Evolutionary conservation across 163 green algal species (phyloP), one percentile per base, ranked within the genome.

Genomic region (Scenedesmus sp.): DNA sequence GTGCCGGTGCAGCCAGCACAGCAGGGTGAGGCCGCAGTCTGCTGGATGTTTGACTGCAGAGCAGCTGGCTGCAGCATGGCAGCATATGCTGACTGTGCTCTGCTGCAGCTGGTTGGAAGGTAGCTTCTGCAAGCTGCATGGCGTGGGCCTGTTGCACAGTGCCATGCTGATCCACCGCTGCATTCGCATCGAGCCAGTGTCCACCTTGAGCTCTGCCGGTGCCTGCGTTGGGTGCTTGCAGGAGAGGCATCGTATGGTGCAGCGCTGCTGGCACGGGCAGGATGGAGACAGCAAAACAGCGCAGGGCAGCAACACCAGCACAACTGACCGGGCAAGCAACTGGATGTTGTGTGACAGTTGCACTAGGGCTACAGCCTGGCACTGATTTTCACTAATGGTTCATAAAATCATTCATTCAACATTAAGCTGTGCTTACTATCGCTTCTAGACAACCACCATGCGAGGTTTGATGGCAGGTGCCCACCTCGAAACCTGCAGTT

Each of bases 241-340:
- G 94, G 93, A 3, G 97, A 99, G 81, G 97, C 97, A 2, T 95
- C 95, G 0, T 98, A 97, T 87, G 97, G 97, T 13, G 93, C 95
- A 0, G 97, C 97, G 0, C 85, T 98, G 80, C 93, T 99, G 43
- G 97, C 96, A 7, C 83, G 91, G 80, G 91, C 95, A 80, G 94
- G 94, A 9, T 92, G 81, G 81, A 78, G 59, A 46, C 72, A 68
- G 59, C 65, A 40, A 1, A 18, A 40, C 6, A 40, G 65, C 40
- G 30, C 35, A 83, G 16, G 40, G 18, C 85, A 85, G 68, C 65
- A 84, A 70, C 85, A 83, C 24, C n/a, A 59, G 70, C 22, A 83
- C 78, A 33, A 84, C 22, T 0, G 59, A 10, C 5, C 20, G 10
- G 24, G 26, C 7, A 10, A 53, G 30, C 51, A 76, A 37, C 44